phyloP scores from a whole-genome alignment of 148 eudicot genomes.

The Selenicereus undatus region DNA sequence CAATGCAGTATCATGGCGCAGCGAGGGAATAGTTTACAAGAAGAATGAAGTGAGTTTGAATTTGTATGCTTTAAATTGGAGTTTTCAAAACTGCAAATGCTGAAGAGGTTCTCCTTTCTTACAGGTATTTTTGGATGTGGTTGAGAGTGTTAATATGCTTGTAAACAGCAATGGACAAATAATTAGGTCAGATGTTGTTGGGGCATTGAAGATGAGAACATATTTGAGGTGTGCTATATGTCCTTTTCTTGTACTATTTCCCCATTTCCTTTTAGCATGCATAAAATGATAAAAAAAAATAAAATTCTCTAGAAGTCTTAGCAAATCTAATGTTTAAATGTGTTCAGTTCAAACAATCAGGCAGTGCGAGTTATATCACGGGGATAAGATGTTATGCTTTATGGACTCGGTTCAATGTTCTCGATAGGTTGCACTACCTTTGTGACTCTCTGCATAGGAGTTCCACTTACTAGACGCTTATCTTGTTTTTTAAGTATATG shows the following conservation, averaged over 20 bases:
- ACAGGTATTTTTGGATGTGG: conserved; percentile 96
- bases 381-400: background rate
- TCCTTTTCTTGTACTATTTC: background rate
- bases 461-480: background rate
- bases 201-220: conserved; percentile 94
- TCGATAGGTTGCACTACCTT: background rate
- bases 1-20: conserved; percentile 99
- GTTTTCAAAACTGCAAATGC: background rate
- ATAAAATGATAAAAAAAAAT: background rate
- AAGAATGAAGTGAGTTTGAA: conserved; percentile 73
- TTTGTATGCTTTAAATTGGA: background rate
- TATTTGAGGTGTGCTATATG: conserved; percentile 58
- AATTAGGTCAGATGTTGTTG: conserved; percentile 91
- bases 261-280: background rate
- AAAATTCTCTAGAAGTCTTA: background rate
- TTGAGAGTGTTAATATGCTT: conserved; percentile 96
- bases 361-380: background rate
- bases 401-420: background rate
- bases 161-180: conserved; percentile 99
- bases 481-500: background rate
- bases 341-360: background rate
- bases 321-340: background rate
- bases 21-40: conserved; percentile 91
- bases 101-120: conserved; percentile 16
- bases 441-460: background rate